These are phyloP conservation scores for Stylosanthes scabra DNA, from an alignment of 331 rosid genomes.

Conservation along the genomic window DNA sequence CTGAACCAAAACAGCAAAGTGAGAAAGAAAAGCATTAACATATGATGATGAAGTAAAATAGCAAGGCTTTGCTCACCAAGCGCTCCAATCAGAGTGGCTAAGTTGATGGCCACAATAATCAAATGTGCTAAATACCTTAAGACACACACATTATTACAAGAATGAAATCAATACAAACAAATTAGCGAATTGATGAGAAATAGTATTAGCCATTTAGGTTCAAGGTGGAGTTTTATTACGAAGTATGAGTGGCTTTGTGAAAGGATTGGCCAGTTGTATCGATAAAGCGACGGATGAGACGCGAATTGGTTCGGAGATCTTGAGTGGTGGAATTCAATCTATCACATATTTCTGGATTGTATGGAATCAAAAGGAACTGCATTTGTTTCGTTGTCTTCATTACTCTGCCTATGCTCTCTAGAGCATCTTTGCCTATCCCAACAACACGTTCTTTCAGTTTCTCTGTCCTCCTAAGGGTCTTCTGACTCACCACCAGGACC, in stretches of 20 bases:
- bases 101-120: conserved; percentile 57
- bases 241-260: conserved; percentile 50
- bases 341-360: conserved; percentile 48
- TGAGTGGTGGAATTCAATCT: conserved; percentile 49
- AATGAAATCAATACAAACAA: conserved; percentile 13
- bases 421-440: conserved; percentile 59
- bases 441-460: conserved; percentile 54
- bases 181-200: not conserved
- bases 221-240: conserved; percentile 38
- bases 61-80: conserved; percentile 44
- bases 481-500: conserved; percentile 52
- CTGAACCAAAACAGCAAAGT: conserved; percentile 56
- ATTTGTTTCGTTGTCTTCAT: conserved; percentile 55
- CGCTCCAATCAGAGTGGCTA: conserved; percentile 58
- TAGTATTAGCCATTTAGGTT: not conserved
- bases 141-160: conserved; percentile 29
- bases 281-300: conserved; percentile 50
- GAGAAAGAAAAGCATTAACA: conserved; percentile 7
- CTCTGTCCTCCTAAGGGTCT: conserved; percentile 49
- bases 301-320: conserved; percentile 54
- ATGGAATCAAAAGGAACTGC: conserved; percentile 66
- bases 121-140: conserved; percentile 61
- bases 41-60: not conserved
- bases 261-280: conserved; percentile 47
- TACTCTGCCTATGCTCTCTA: conserved; percentile 44